Evolutionary conservation across 148 eudicot genomes (phyloP).

Genomic region (Chenopodium berlandieri): DNA sequence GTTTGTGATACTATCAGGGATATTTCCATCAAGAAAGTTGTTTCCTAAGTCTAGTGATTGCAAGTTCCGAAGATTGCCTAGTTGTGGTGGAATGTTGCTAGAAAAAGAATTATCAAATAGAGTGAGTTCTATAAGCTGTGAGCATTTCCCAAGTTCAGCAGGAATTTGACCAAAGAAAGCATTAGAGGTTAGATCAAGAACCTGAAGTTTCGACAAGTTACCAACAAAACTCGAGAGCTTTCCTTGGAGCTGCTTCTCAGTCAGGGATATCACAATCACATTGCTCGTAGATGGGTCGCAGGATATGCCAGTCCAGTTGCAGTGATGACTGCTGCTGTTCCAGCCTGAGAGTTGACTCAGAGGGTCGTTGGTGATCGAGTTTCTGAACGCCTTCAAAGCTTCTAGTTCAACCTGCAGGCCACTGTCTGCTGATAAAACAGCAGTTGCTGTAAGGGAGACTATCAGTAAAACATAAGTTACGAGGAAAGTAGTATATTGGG

Average conservation of each 20-base stretch:
- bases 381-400: slow-evolving; percentile 64
- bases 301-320: slow-evolving; percentile 87
- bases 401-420: slow-evolving; percentile 33
- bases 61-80: slow-evolving; percentile 53
- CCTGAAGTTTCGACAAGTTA: slow-evolving; percentile 62
- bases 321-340: slow-evolving; percentile 49
- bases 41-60: slow-evolving; percentile 47
- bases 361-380: slow-evolving; percentile 57
- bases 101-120: slow-evolving; percentile 55
- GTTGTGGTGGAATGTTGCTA: slow-evolving; percentile 51
- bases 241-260: slow-evolving; percentile 52
- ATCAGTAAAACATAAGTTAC: background rate
- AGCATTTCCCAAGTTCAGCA: slow-evolving; percentile 48
- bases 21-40: slow-evolving; percentile 56
- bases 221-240: slow-evolving; percentile 55
- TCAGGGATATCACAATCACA: slow-evolving; percentile 48
- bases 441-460: background rate
- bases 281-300: slow-evolving; percentile 42
- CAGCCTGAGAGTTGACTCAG: slow-evolving; percentile 53
- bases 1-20: slow-evolving; percentile 59
- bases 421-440: slow-evolving; percentile 27
- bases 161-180: slow-evolving; percentile 63
- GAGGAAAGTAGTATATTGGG: background rate
- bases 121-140: slow-evolving; percentile 40
- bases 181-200: slow-evolving; percentile 66